Conservation (phyloP, 2,329 filamentous ascomycete genomes). For the Fusarium siculi region DNA sequence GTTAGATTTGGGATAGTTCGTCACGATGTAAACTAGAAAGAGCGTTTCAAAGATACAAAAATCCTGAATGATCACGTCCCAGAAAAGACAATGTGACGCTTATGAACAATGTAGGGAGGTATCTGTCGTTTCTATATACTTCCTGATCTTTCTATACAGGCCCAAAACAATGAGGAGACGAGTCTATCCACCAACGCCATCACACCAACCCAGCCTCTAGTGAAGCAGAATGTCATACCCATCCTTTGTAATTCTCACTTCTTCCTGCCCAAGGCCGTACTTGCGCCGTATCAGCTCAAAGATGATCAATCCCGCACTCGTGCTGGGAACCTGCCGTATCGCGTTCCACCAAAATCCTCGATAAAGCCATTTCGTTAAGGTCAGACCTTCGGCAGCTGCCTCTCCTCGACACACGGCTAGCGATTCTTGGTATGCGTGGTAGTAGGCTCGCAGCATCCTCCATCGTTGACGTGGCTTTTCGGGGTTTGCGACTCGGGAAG, state of each 20-base stretch:
- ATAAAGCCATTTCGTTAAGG: slow-evolving; percentile 73
- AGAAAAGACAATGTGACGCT: background rate
- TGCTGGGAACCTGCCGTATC: slow-evolving; percentile 79
- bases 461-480: slow-evolving; percentile 53
- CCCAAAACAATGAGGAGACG: slow-evolving; percentile 29
- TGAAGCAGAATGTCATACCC: slow-evolving; percentile 76
- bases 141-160: background rate
- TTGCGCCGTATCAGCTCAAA: slow-evolving; percentile 81
- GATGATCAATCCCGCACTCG: slow-evolving; percentile 79
- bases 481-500: slow-evolving; percentile 45
- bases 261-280: slow-evolving; percentile 72
- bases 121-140: slow-evolving; percentile 10
- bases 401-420: slow-evolving; percentile 68
- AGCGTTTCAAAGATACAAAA: background rate
- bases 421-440: slow-evolving; percentile 76
- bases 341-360: slow-evolving; percentile 78
- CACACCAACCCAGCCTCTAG: slow-evolving; percentile 19
- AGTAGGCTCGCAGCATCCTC: slow-evolving; percentile 72
- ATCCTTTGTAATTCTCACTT: slow-evolving; percentile 72
- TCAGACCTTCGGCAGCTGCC: slow-evolving; percentile 65
- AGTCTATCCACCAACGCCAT: slow-evolving; percentile 30
- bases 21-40: background rate
- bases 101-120: background rate
- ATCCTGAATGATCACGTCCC: background rate
- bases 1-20: too few species aligned